Conservation (phyloP, 306 rosid species). For the Cicer arietinum region DNA sequence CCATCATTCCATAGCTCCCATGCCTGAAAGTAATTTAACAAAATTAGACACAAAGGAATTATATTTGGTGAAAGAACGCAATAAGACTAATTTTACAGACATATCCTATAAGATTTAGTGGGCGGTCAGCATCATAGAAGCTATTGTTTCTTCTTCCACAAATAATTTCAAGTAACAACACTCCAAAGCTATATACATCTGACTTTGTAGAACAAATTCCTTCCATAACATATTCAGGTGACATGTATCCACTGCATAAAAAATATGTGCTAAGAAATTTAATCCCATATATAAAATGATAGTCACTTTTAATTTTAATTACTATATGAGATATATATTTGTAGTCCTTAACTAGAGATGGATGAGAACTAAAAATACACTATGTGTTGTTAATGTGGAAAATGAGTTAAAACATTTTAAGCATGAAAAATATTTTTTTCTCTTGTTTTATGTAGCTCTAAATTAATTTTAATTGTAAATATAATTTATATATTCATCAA, state of each 20-base stretch:
- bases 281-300: no score
- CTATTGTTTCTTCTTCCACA: slow-evolving; percentile 33
- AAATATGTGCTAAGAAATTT: background rate
- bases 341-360: no score
- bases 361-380: no score
- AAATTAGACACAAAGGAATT: background rate
- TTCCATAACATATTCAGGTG: slow-evolving; percentile 37
- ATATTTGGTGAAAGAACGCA: background rate
- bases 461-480: no score
- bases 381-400: no score
- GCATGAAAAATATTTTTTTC: no score
- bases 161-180: slow-evolving; percentile 41
- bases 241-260: background rate
- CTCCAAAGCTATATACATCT: slow-evolving; percentile 40
- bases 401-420: no score
- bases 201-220: slow-evolving; percentile 42
- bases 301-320: no score
- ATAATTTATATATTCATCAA: background rate
- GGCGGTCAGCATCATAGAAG: background rate
- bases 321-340: no score
- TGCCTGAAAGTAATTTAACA: slow-evolving; percentile 2
- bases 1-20: slow-evolving; percentile 40
- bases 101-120: slow-evolving; percentile 1
- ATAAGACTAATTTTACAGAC: background rate
- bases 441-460: no score